A percentile compares a stretch with the other conserved stretches of the same genome.
Evolutionary conservation across 2,329 filamentous ascomycete genomes (phyloP).

Genomic region (Monascus ruber): DNA sequence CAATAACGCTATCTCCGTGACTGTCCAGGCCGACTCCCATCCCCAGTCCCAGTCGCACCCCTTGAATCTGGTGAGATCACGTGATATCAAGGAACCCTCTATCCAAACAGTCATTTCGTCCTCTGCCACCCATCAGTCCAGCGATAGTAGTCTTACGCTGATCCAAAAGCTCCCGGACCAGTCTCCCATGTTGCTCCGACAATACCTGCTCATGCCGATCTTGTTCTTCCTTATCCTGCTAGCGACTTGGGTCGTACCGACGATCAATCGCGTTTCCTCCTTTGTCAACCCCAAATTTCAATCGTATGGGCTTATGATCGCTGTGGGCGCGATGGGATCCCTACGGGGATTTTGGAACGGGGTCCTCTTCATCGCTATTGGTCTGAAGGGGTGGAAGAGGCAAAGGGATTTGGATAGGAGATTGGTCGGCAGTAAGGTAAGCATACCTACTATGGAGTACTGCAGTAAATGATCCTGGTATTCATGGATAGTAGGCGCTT

Average conservation of each 20-base stretch:
- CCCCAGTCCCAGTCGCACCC: too few relatives aligned
- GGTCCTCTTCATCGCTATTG: slow-evolving; percentile 26
- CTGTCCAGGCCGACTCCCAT: too few relatives aligned
- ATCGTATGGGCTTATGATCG: slow-evolving; percentile 20
- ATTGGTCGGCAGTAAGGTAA: neutral
- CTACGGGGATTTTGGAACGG: slow-evolving; percentile 30
- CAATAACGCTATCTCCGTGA: too few relatives aligned
- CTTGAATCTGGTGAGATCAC: too few relatives aligned
- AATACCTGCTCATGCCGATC: slow-evolving; percentile 30
- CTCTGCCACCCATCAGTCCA: too few relatives aligned
- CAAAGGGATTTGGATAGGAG: neutral
- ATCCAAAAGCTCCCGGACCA: slow-evolving; percentile 6
- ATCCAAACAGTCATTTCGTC: too few relatives aligned
- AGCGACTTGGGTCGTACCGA: slow-evolving; percentile 25
- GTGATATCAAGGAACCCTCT: too few relatives aligned
- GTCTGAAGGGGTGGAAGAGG: slow-evolving; percentile 22
- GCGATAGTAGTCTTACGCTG: neutral
- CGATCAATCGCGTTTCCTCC: slow-evolving; percentile 24
- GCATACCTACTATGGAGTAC: neutral
- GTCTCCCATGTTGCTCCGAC: slow-evolving; percentile 24
- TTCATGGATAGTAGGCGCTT: too few relatives aligned
- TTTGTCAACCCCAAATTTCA: slow-evolving; percentile 16
- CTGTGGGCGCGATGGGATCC: slow-evolving; percentile 24
- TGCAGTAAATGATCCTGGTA: too few relatives aligned
- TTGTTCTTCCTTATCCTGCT: slow-evolving; percentile 27